phyloP scores from a whole-genome alignment of 257 asterid genomes.

The Knoxia roxburghii region DNA sequence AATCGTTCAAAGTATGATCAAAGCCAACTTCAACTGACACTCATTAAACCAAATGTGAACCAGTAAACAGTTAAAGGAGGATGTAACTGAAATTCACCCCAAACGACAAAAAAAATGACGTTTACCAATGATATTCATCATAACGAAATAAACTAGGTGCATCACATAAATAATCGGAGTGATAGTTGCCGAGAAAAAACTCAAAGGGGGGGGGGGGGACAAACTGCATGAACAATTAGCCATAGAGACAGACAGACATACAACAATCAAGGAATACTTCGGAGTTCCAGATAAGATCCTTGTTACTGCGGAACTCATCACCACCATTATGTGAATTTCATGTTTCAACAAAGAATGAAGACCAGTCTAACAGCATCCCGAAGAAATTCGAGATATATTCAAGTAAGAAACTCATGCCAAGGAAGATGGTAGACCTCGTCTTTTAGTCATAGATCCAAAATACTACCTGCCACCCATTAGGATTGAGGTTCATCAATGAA shows the following conservation, averaged over 20 bases:
- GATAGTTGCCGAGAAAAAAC: neutral
- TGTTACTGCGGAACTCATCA: neutral
- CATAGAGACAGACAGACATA: neutral
- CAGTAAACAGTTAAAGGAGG: neutral
- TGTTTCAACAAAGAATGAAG: neutral
- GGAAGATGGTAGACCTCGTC: neutral
- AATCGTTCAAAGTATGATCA: neutral
- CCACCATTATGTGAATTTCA: neutral
- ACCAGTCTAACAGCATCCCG: neutral
- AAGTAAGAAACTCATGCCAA: neutral
- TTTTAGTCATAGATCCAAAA: neutral
- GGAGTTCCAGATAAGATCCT: neutral
- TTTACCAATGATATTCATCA: no score
- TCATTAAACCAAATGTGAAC: neutral
- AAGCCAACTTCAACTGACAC: neutral
- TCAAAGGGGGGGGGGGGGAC: neutral
- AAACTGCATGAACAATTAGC: neutral
- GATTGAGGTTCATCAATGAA: constrained; percentile 79
- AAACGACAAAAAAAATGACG: neutral
- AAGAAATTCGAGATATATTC: neutral
- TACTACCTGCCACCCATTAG: constrained; percentile 90
- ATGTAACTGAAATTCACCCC: neutral
- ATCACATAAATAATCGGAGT: neutral
- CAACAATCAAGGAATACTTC: neutral
- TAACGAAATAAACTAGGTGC: no score